phyloP scores from a whole-genome alignment of 768 basidiomycete species.

The Coprinellus micaceus region DNA sequence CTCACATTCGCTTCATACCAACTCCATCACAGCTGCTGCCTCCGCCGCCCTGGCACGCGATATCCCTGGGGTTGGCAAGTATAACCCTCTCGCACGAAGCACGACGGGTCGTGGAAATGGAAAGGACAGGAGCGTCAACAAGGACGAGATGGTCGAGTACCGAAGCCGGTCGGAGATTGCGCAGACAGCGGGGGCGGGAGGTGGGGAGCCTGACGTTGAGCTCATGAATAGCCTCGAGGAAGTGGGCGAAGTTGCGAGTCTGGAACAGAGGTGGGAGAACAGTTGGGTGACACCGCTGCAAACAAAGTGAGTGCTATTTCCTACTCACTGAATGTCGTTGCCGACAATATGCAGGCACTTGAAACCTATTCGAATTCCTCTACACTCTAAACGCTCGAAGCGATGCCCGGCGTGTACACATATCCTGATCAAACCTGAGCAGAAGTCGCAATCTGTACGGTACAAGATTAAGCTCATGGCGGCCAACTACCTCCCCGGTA shows the following conservation, averaged over 20 bases:
- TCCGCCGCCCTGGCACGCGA: slow-evolving; percentile 87
- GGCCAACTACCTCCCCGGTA: slow-evolving; percentile 87
- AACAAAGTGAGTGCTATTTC: slow-evolving; percentile 47
- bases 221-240: slow-evolving; percentile 62
- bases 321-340: background rate
- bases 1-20: slow-evolving; percentile 73
- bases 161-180: slow-evolving; percentile 65
- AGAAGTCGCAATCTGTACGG: slow-evolving; percentile 89
- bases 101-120: slow-evolving; percentile 38
- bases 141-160: slow-evolving; percentile 78
- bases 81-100: slow-evolving; percentile 57
- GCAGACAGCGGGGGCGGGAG: slow-evolving; percentile 51
- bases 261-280: slow-evolving; percentile 78
- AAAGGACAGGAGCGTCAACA: slow-evolving; percentile 56
- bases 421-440: slow-evolving; percentile 97
- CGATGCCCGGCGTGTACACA: slow-evolving; percentile 93
- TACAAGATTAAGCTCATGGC: slow-evolving; percentile 99
- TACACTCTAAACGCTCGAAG: slow-evolving; percentile 92
- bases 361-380: slow-evolving; percentile 83
- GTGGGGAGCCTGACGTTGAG: slow-evolving; percentile 68
- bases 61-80: slow-evolving; percentile 76
- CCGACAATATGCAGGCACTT: slow-evolving; percentile 53
- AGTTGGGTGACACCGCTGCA: slow-evolving; percentile 74
- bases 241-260: slow-evolving; percentile 56
- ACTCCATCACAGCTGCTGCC: slow-evolving; percentile 85